A percentile compares a stretch with the other conserved stretches of the same genome.
phyloP scores from a whole-genome alignment of 495 filamentous ascomycete genomes.

The Schizothecium vesticola region DNA sequence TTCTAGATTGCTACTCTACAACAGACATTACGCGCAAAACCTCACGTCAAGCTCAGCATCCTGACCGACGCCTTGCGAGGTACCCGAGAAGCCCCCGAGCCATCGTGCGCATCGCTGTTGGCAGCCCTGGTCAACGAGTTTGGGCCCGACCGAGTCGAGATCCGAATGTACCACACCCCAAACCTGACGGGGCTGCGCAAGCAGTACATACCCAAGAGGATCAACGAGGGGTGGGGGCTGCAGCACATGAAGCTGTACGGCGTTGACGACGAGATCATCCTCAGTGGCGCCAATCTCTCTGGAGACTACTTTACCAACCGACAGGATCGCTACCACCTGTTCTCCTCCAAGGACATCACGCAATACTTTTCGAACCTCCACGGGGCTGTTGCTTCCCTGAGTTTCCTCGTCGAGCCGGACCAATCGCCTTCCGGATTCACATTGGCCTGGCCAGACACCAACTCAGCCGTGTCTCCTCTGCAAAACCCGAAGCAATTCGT shows the following conservation, averaged over 20 bases:
- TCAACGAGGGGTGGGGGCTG: slow-evolving; percentile 97
- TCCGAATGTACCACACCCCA: slow-evolving; percentile 96
- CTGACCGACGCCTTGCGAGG: slow-evolving; percentile 90
- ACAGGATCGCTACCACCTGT: slow-evolving; percentile 91
- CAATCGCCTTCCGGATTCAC: slow-evolving; percentile 57
- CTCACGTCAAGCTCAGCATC: slow-evolving; percentile 77
- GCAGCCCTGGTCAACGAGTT: slow-evolving; percentile 76
- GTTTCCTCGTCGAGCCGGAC: slow-evolving; percentile 68
- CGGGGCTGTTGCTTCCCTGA: slow-evolving; percentile 68
- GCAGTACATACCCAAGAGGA: slow-evolving; percentile 72
- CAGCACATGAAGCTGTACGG: slow-evolving; percentile 99
- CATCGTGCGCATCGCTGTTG: slow-evolving; percentile 86
- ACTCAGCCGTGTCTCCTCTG: slow-evolving; percentile 66
- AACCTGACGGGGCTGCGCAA: slow-evolving; percentile 87
- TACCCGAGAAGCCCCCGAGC: slow-evolving; percentile 80
- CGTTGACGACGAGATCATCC: slow-evolving; percentile 89
- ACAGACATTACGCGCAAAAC: slow-evolving; percentile 65
- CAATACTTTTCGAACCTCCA: slow-evolving; percentile 79
- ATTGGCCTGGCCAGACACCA: slow-evolving; percentile 73
- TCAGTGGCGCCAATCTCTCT: slow-evolving; percentile 92
- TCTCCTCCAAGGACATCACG: slow-evolving; percentile 69
- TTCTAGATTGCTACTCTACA: slow-evolving; percentile 69
- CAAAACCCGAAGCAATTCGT: slow-evolving; percentile 63
- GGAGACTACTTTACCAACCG: slow-evolving; percentile 94
- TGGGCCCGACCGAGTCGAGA: slow-evolving; percentile 79